Base-by-base conservation (phyloP, 192 early-diverging fungal species). In the Gaertneriomyces sp. region DNA sequence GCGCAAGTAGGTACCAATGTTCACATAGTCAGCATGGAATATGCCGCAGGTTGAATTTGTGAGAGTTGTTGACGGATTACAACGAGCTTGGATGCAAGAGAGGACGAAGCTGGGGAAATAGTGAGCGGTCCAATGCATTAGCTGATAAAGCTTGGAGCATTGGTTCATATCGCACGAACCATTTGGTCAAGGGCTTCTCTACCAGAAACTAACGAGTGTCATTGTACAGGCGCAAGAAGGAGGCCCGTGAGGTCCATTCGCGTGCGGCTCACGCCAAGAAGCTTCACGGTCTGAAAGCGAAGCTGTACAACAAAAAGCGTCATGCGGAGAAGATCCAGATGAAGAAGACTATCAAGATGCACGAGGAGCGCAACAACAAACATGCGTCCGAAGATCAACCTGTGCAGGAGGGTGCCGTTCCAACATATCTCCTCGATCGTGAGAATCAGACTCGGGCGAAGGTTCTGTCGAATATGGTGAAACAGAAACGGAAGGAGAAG, bases 401-500 rank as follows among this genome's bases (percentile, higher is more conserved):
- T 49, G 87, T 98, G 55, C 88, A 91, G 47, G 96, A 95, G 46
- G 95, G 95, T 49, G 96, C 96, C 45, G 91, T 99, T 45, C 96
- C 96, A 6, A 89, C 95, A 20, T 99, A 97, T 80, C 82, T 99
- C 60, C 81, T 99, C 68, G 96, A 99, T 77, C 93, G 96, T 86
- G 94, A 97, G 84, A 93, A 92, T 64, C 89, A 99, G 77, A 87
- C 94, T 72, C 78, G 91, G 51, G 96, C 96, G 64, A 99, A 99
- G 82, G 90, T 99, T 54, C 78, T 99, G 62, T 91, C 89, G 74
- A 99, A 99, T 82, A 95, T 96, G 93, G 91, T 99, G 70, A 99
- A 99, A 86, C 96, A 99, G 76, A 99, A 99, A 87, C 87, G 96
- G 60, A 99, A 96, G 86, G 96, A 99, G 79, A 97, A 97, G 85